A percentile compares a stretch with the other conserved stretches of the same genome.
Conservation (phyloP, 2,329 filamentous ascomycete genomes). For the Apiospora kogelbergensis region DNA sequence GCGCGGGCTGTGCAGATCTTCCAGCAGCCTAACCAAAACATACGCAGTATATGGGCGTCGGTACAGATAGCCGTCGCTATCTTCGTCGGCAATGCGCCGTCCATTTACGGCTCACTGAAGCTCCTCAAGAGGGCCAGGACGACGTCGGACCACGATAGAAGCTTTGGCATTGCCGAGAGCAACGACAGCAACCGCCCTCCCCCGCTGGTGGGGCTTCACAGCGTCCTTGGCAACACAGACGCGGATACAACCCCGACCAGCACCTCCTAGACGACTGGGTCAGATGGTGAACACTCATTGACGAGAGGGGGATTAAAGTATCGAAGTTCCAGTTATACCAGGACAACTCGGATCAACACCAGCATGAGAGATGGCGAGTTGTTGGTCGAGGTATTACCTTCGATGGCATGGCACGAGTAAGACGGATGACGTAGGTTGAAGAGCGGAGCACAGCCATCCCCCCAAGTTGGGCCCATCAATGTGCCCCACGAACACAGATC, state of each 20-base stretch:
- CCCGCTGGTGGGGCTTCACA: not conserved
- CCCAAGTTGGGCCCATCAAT: too few species aligned
- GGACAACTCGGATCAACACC: too few species aligned
- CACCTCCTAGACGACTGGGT: not conserved
- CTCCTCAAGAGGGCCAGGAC: not conserved
- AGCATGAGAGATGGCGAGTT: too few species aligned
- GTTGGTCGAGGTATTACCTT: too few species aligned
- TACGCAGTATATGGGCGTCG: constrained; percentile 28
- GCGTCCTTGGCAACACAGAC: not conserved
- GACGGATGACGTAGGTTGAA: too few species aligned
- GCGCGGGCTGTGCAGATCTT: not conserved
- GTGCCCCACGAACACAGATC: too few species aligned
- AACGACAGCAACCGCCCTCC: not conserved
- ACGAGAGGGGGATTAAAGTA: too few species aligned
- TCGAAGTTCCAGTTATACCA: too few species aligned
- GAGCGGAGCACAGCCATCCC: too few species aligned
- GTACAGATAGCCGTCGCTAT: constrained; percentile 29
- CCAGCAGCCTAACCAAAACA: constrained; percentile 20
- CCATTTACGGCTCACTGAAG: constrained; percentile 28
- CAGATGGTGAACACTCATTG: too few species aligned
- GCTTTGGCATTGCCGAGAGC: not conserved
- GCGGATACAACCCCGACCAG: not conserved
- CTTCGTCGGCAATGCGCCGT: constrained; percentile 30
- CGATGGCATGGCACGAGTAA: too few species aligned
- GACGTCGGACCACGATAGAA: not conserved